Conservation (phyloP, 2,329 filamentous ascomycete species). For the Arachnomyces sp. region DNA sequence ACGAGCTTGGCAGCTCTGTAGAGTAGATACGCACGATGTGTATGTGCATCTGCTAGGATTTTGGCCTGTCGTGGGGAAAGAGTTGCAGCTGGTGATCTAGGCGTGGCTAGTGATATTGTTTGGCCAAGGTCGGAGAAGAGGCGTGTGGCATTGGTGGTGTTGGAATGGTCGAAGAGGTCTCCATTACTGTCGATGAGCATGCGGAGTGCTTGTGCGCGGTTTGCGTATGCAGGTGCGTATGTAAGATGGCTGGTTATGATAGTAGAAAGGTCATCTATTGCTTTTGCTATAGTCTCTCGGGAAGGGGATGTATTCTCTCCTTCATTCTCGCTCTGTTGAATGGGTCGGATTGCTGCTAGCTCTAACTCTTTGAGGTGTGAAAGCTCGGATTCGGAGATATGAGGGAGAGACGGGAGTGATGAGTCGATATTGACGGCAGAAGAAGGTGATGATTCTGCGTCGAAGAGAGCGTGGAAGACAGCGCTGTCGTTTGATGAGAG, state of each 20-base stretch:
- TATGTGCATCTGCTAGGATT: conserved; percentile 48
- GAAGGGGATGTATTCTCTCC: conserved; percentile 13
- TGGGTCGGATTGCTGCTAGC: conserved; percentile 32
- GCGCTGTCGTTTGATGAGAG: conserved; percentile 39
- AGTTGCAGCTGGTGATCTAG: conserved; percentile 29
- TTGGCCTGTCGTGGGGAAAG: conserved; percentile 43
- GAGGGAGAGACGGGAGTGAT: conserved; percentile 34
- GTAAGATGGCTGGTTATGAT: conserved; percentile 38
- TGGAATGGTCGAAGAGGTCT: conserved; percentile 19
- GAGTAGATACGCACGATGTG: conserved; percentile 44
- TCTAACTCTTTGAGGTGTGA: conserved; percentile 32
- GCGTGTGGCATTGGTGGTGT: conserved; percentile 15
- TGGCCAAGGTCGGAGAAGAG: conserved; percentile 31
- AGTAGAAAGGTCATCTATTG: conserved; percentile 32
- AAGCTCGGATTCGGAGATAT: conserved; percentile 31
- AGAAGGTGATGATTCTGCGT: conserved; percentile 36
- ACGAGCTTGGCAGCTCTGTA: conserved; percentile 28
- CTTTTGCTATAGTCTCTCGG: conserved; percentile 20
- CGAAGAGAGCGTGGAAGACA: conserved; percentile 40
- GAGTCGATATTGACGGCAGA: conserved; percentile 29
- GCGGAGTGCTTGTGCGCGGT: conserved; percentile 46
- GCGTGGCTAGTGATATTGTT: conserved; percentile 41
- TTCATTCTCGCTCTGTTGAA: conserved; percentile 16
- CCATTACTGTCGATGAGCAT: conserved; percentile 27
- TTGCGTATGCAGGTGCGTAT: conserved; percentile 50